Conservation (phyloP, 768 basidiomycete genomes). For the Tulasnella sp. region DNA sequence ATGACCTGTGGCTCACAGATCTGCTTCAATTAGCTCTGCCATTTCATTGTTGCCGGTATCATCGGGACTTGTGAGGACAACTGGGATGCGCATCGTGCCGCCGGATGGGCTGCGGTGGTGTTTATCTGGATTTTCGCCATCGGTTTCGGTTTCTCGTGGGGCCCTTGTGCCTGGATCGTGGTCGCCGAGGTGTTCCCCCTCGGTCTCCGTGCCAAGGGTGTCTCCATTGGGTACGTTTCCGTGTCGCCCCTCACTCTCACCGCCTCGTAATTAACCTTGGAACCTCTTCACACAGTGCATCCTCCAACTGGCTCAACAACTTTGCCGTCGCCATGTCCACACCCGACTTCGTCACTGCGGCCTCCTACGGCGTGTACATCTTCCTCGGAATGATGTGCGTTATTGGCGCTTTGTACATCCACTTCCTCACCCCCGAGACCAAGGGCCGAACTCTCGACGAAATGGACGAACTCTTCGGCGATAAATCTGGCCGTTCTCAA, state of each 20-base stretch:
- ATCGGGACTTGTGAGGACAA: slow-evolving; percentile 33
- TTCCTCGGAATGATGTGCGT: slow-evolving; percentile 2
- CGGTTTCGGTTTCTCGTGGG: slow-evolving; percentile 5
- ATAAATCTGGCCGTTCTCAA: background rate
- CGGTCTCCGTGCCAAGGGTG: background rate
- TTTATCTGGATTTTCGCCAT: slow-evolving; percentile 10
- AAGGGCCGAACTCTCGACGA: slow-evolving; percentile 73
- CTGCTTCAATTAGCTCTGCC: slow-evolving; percentile 46
- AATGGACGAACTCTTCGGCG: slow-evolving; percentile 26
- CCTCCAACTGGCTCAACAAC: slow-evolving; percentile 17
- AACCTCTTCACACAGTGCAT: background rate
- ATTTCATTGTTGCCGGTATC: slow-evolving; percentile 64
- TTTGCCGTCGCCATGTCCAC: slow-evolving; percentile 1
- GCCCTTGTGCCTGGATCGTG: background rate
- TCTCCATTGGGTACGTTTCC: background rate
- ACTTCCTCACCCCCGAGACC: slow-evolving; percentile 74
- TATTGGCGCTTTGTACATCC: slow-evolving; percentile 50
- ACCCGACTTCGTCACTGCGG: slow-evolving; percentile 12
- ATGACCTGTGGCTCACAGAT: background rate
- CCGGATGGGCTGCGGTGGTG: background rate
- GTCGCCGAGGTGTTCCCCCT: slow-evolving; percentile 7
- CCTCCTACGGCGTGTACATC: background rate
- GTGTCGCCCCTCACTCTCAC: background rate
- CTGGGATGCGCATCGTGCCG: background rate
- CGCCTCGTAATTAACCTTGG: no score